phyloP scores from a whole-genome alignment of 495 filamentous ascomycete species.

The Thermochaetoides thermophila region DNA sequence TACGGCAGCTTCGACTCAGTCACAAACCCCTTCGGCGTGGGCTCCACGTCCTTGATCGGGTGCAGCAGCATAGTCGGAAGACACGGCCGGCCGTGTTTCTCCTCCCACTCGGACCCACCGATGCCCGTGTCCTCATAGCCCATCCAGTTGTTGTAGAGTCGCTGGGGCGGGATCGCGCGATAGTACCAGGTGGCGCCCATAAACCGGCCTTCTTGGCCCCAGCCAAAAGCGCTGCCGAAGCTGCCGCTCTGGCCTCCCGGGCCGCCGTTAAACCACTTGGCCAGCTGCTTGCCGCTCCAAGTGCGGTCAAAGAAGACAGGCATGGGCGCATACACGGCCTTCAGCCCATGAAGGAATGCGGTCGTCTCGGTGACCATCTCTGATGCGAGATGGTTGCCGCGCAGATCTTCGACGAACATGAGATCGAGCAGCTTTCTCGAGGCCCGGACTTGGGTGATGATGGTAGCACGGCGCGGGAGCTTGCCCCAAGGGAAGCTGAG shows the following conservation, averaged over 20 bases:
- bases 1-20: conserved; percentile 17
- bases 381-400: conserved; percentile 47
- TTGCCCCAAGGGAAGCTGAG: conserved; percentile 27
- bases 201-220: conserved; percentile 39
- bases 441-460: conserved; percentile 51
- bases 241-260: conserved; percentile 32
- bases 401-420: conserved; percentile 47
- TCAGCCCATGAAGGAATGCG: conserved; percentile 55
- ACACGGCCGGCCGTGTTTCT: conserved; percentile 33
- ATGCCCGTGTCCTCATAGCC: conserved; percentile 38
- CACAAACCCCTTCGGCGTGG: conserved; percentile 24
- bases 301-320: conserved; percentile 52
- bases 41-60: conserved; percentile 36
- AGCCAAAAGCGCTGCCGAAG: conserved; percentile 33
- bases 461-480: conserved; percentile 49
- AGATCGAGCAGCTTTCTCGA: conserved; percentile 46
- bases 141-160: conserved; percentile 49
- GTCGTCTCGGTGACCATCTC: conserved; percentile 57
- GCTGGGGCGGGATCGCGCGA: conserved; percentile 33
- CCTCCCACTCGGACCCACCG: conserved; percentile 40
- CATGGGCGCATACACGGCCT: conserved; percentile 52
- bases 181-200: conserved; percentile 46
- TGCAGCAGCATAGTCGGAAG: conserved; percentile 42
- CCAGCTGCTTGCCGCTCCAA: conserved; percentile 40
- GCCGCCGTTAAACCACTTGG: conserved; percentile 47